Conservation (phyloP, 805 yeast genomes). For the Wickerhamiella brachini region DNA sequence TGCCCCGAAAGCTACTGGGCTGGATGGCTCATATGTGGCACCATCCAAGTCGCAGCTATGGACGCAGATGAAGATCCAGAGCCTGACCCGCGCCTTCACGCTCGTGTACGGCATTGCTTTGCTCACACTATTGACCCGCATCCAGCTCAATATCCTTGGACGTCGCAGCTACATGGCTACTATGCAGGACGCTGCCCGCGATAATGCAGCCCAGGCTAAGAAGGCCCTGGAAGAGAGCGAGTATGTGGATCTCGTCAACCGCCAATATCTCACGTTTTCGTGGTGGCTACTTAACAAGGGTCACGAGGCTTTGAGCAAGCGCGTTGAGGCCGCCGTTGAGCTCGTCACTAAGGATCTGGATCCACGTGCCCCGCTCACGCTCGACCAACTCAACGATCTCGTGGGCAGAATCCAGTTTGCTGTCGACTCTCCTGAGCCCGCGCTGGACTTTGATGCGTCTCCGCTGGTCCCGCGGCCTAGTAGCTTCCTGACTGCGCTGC, state of each 20-base stretch:
- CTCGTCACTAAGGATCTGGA: constrained; percentile 47
- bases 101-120: constrained; percentile 55
- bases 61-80: constrained; percentile 64
- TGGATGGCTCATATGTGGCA: constrained; percentile 20
- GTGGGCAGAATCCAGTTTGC: constrained; percentile 24
- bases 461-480: constrained; percentile 1
- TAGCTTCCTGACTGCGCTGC: constrained; percentile 25
- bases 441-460: constrained; percentile 6
- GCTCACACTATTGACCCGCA: constrained; percentile 61
- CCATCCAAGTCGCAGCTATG: constrained; percentile 53
- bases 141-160: constrained; percentile 80
- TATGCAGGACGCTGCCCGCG: constrained; percentile 39
- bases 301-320: constrained; percentile 44
- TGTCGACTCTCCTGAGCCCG: constrained; percentile 22
- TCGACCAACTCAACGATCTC: constrained; percentile 39
- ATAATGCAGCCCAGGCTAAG: constrained; percentile 28
- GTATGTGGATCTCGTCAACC: constrained; percentile 33
- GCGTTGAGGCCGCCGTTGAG: constrained; percentile 43
- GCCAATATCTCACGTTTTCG: constrained; percentile 70
- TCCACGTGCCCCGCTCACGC: constrained; percentile 58
- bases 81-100: constrained; percentile 60
- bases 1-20: neutral
- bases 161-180: constrained; percentile 72
- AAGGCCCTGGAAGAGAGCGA: constrained; percentile 11
- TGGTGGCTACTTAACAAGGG: constrained; percentile 94